Base-by-base conservation (phyloP, 805 yeast genomes). In the Ogataea dorogensis region DNA sequence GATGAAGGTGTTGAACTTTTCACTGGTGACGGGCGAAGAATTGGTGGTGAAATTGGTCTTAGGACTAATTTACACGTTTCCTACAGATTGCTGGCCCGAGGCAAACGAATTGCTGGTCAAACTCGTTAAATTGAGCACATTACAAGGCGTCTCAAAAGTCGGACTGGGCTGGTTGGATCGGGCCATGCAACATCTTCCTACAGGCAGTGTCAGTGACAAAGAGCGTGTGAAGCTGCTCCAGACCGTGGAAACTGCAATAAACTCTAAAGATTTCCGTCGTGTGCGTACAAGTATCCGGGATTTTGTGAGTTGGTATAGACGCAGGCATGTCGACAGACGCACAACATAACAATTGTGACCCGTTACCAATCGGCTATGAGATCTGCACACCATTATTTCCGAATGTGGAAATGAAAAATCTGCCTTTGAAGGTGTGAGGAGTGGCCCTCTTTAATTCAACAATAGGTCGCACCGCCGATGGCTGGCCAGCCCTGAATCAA, bases 281-380 rank as follows among this genome's bases (percentile, higher is more conserved):
- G 77, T 86, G 17, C 74, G 95, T 50, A 67, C 77, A 3, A 71
- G 84, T 28, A 65, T 89, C 36, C 75, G 79, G 51, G 91, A 83
- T 54, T 91, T 89, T 55, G 77, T 86, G 24, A 77, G 71, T 36
- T 85, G 96, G 93, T 88, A 86, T 61, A 64, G 81, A 20, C 68
- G 95, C 49, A 82, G 86, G 56, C 83, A 86, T 50, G 73, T 86
- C 17, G 53, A 56, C 26, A 49, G 65, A 37, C 33, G 44, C 23
- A 38, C n/a, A n/a, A 34, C 31, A 24, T 17, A 16, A 20, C 27
- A n/a, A 15, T 26, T 10, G 29, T 15, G 21, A n/a, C 15, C 25
- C 33, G 23, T 17, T 12, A 28, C 25, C 4, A 29, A 35, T 15
- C 19, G 22, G 23, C 35, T 12, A 31, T 10, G 14, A 13, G 10